Evolutionary conservation across 2,329 filamentous ascomycete species (phyloP).

Genomic region (Alternaria triticimaculans): DNA sequence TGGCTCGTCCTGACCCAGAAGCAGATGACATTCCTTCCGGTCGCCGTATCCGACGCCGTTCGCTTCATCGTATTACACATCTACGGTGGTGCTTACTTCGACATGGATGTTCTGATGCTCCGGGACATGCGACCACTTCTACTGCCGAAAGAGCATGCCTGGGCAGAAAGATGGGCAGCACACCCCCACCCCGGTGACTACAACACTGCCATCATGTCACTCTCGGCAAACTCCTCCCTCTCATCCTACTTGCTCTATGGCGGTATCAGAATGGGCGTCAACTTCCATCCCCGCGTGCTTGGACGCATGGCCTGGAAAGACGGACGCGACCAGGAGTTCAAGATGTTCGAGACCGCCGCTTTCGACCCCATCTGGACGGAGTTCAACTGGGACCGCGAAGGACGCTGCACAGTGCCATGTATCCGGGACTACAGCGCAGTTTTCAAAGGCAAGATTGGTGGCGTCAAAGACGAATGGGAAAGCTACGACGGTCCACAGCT

Average conservation of each 20-base stretch:
- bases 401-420: conserved; percentile 62
- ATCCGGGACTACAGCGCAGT: conserved; percentile 61
- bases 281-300: conserved; percentile 63
- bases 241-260: conserved; percentile 63
- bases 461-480: conserved; percentile 61
- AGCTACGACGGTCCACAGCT: conserved; percentile 57
- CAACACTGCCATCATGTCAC: conserved; percentile 64
- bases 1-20: conserved; percentile 62
- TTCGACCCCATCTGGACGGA: conserved; percentile 66
- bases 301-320: conserved; percentile 65
- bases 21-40: conserved; percentile 65
- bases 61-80: conserved; percentile 63
- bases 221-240: conserved; percentile 62
- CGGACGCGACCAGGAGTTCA: conserved; percentile 59
- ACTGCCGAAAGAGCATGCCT: conserved; percentile 58
- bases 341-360: conserved; percentile 64
- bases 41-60: conserved; percentile 63
- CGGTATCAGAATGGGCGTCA: conserved; percentile 64
- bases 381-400: conserved; percentile 61
- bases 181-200: conserved; percentile 62
- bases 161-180: conserved; percentile 63
- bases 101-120: conserved; percentile 64
- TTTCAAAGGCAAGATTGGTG: conserved; percentile 57
- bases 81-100: conserved; percentile 62
- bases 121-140: conserved; percentile 63